Conservation (phyloP, 23 red algal genomes). For the Agarophyton chilense region DNA sequence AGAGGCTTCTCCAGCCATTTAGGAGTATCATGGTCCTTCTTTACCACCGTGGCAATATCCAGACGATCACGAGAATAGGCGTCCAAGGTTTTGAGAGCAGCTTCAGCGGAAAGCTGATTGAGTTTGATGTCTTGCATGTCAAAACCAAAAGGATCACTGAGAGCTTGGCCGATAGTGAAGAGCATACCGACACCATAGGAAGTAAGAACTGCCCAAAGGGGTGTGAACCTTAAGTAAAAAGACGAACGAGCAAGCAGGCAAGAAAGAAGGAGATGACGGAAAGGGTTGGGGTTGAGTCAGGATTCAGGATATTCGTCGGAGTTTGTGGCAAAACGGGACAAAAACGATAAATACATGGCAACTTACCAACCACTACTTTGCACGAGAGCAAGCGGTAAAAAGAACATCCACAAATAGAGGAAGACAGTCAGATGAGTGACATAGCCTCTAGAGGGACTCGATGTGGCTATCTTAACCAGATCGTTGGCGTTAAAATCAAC, state of each 20-base stretch:
- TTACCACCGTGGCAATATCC: neutral
- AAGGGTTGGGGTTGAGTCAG: neutral
- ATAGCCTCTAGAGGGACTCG: neutral
- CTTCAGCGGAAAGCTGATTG: neutral
- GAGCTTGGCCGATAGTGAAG: neutral
- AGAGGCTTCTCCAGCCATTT: slow-evolving; percentile 4
- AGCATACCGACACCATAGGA: slow-evolving; percentile 40
- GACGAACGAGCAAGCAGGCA: neutral
- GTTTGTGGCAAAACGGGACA: neutral
- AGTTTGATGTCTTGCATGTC: slow-evolving; percentile 24
- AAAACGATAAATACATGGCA: neutral
- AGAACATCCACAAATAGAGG: slow-evolving; percentile 9
- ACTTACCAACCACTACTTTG: slow-evolving; percentile 42
- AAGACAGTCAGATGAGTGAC: neutral
- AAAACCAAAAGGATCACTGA: slow-evolving; percentile 41
- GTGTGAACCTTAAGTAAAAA: slow-evolving; percentile 21
- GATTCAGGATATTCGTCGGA: neutral
- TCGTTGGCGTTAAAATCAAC: neutral
- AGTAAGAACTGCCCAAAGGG: slow-evolving; percentile 26
- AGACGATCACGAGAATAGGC: neutral
- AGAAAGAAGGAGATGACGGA: neutral
- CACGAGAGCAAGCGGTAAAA: slow-evolving; percentile 20
- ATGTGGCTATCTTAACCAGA: neutral
- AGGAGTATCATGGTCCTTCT: neutral
- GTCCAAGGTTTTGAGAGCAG: neutral